Evolutionary conservation across 331 rosid genomes (phyloP), one percentile per base, ranked within the genome.

Genomic region (Ulmus americana): DNA sequence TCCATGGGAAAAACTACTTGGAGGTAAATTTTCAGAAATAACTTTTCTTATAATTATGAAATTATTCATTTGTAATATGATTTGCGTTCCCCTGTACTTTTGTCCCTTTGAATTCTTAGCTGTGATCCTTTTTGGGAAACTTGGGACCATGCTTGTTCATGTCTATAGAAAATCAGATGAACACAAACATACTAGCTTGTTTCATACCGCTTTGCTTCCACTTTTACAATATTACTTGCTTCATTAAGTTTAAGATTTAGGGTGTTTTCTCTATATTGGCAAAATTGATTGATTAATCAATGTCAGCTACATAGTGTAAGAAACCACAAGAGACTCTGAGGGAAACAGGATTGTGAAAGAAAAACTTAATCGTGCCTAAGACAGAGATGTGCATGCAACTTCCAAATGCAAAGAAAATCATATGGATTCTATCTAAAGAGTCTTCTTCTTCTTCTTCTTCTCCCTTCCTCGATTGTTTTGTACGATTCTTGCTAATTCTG

Each of bases 1-100:
- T 71, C 63, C 74, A 68, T 28, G 77, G 81, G 70, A 71, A 71
- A 59, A 77, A 77, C 67, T 77, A 77, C 67, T 35, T 77, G 42
- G 81, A 77, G 77, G 81, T 77, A 67, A 63, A 47, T 46, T 59
- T 35, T 28, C 18, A 42, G 15, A 20, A 40, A 40, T 47, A 44
- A 5, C 52, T 9, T 2, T 7, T 12, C n/a, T 61, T 18, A 13
- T 6, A 10, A 10, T 55, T 52, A 42, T 52, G 55, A 10, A 14
- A 10, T 4, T 39, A 35, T 57, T 57, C 62, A 5, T 55, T 38
- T 10, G 28, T 11, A 58, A 63, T 59, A 46, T 28, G 50, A 46
- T 46, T 46, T 8, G 50, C 6, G 5, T 46, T 46, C 50, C 50
- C 12, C n/a, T 11, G 9, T 10, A 48, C 6, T 12, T 47, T 0